Percentiles rank a stretch among this genome's conserved stretches.
Evolutionary conservation across 2,329 filamentous ascomycete species (phyloP).

Genomic region (Penicillium sp.): DNA sequence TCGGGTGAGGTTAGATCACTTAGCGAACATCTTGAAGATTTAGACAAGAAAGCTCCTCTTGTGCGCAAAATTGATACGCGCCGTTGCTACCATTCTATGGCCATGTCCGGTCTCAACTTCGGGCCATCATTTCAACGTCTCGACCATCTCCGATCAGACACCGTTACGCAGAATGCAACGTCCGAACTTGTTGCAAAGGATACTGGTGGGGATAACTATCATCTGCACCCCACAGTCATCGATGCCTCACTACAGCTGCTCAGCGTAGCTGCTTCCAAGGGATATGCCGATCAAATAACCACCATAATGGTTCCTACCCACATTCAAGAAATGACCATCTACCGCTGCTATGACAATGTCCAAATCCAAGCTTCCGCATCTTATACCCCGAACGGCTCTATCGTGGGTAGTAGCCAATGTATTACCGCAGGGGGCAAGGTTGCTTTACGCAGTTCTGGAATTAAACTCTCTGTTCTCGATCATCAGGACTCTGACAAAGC

Average conservation of each 20-base stretch:
- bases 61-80: conserved; percentile 13
- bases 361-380: conserved; percentile 5
- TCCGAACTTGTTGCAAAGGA: conserved; percentile 4
- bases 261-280: conserved; percentile 22
- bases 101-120: conserved; percentile 17
- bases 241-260: conserved; percentile 25
- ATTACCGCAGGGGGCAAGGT: conserved; percentile 6
- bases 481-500: neutral
- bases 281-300: conserved; percentile 16
- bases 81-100: conserved; percentile 19
- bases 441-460: conserved; percentile 7
- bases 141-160: conserved; percentile 8
- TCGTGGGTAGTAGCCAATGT: conserved; percentile 9
- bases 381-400: conserved; percentile 11
- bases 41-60: neutral
- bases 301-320: conserved; percentile 23
- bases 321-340: conserved; percentile 23
- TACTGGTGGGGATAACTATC: conserved; percentile 11
- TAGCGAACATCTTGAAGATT: neutral
- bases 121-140: conserved; percentile 17
- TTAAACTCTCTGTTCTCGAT: conserved; percentile 11
- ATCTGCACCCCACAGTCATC: conserved; percentile 25
- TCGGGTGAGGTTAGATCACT: conserved; percentile 21
- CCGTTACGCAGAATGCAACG: conserved; percentile 3
- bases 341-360: conserved; percentile 3